These are phyloP conservation scores for Sclerotinia nivalis DNA, from an alignment of 2,329 filamentous ascomycete genomes.

Conservation along the genomic window DNA sequence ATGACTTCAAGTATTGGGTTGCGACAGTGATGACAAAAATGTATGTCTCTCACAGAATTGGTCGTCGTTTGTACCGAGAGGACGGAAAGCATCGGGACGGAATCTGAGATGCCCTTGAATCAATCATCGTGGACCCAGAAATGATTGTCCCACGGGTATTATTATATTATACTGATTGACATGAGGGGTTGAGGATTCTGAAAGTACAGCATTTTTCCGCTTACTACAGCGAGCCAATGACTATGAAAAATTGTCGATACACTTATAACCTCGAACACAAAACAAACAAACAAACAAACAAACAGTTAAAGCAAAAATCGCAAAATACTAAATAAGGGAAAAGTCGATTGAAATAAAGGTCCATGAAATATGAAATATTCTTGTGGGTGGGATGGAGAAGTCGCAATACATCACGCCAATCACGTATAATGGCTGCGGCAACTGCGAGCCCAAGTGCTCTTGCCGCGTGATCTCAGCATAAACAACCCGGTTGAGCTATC, in stretches of 20 bases:
- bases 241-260: background rate
- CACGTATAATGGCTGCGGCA: constrained; percentile 1
- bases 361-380: background rate
- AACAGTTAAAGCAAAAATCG: background rate
- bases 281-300: background rate
- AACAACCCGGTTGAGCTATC: background rate
- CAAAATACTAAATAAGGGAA: background rate
- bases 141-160: background rate
- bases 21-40: background rate
- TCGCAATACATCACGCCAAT: background rate
- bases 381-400: background rate
- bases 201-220: background rate
- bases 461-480: background rate
- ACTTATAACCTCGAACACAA: too few relatives aligned
- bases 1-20: background rate
- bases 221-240: background rate
- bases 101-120: background rate
- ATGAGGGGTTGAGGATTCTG: background rate
- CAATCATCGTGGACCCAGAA: background rate
- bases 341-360: background rate
- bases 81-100: background rate
- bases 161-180: background rate
- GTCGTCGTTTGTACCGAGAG: background rate
- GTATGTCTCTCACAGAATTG: background rate
- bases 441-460: background rate